These are phyloP conservation scores for Ambrosia hybrid DNA, from an alignment of 140 eudicot species.

Conservation along the genomic window DNA sequence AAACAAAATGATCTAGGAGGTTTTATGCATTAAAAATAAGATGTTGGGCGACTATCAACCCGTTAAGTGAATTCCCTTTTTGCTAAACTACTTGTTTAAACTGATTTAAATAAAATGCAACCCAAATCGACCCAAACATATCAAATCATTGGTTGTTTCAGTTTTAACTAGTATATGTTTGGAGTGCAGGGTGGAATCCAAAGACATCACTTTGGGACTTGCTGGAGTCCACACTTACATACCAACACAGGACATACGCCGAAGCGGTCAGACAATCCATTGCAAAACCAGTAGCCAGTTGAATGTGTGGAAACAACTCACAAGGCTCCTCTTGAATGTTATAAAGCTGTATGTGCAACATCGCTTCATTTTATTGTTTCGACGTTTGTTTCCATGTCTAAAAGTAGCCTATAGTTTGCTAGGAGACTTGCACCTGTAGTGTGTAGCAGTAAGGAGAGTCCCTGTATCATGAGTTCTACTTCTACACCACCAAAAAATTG, in stretches of 20 bases:
- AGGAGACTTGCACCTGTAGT: conserved; percentile 21
- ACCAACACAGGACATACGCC: conserved; percentile 33
- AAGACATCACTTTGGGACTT: conserved; percentile 95
- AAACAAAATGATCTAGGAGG: too few relatives aligned
- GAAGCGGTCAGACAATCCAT: conserved; percentile 74
- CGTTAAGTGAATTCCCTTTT: too few relatives aligned
- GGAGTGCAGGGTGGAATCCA: conserved; percentile 75
- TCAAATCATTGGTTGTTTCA: not conserved
- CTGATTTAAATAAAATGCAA: not conserved
- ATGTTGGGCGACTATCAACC: not conserved
- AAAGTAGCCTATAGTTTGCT: conserved; percentile 11
- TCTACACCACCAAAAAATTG: conserved; percentile 11
- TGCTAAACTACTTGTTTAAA: too few relatives aligned
- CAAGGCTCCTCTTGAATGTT: not conserved
- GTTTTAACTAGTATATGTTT: not conserved
- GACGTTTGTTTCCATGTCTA: not conserved
- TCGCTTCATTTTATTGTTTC: conserved; percentile 16
- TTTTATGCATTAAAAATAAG: too few relatives aligned
- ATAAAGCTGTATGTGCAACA: conserved; percentile 6
- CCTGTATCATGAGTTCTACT: conserved; percentile 16
- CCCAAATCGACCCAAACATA: not conserved
- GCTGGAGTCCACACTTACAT: conserved; percentile 33
- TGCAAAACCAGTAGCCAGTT: conserved; percentile 71
- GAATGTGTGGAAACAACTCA: not conserved
- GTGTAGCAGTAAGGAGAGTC: conserved; percentile 9